Evolutionary conservation across 1,139 yeast species (phyloP).

Genomic region (Zygoascus sp.): DNA sequence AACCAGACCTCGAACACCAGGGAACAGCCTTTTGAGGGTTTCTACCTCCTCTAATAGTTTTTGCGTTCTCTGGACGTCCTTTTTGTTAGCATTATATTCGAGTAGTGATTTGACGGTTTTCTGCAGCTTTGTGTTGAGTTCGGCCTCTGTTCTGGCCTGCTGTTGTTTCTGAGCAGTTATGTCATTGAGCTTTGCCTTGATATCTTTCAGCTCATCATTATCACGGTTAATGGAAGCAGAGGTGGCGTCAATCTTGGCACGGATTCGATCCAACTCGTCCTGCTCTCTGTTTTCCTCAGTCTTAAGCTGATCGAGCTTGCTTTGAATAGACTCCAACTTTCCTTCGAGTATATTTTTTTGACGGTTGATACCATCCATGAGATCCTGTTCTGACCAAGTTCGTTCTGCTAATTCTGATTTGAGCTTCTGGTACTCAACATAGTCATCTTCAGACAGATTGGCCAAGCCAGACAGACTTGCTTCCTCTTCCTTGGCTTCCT

Average conservation of each 20-base stretch:
- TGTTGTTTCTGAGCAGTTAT: slow-evolving; percentile 47
- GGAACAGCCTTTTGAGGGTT: slow-evolving; percentile 62
- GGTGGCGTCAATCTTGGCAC: slow-evolving; percentile 17
- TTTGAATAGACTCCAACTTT: slow-evolving; percentile 26
- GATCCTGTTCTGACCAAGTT: slow-evolving; percentile 30
- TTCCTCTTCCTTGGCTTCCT: slow-evolving; percentile 35
- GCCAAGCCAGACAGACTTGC: slow-evolving; percentile 18
- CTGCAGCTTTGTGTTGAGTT: slow-evolving; percentile 59
- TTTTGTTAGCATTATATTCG: slow-evolving; percentile 67
- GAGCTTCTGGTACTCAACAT: slow-evolving; percentile 55
- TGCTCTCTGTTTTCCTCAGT: slow-evolving; percentile 21
- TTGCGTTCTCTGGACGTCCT: slow-evolving; percentile 69
- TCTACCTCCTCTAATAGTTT: slow-evolving; percentile 67
- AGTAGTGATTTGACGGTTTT: slow-evolving; percentile 59
- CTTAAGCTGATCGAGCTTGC: slow-evolving; percentile 27
- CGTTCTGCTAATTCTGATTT: slow-evolving; percentile 46
- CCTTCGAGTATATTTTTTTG: slow-evolving; percentile 30
- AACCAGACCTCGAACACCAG: slow-evolving; percentile 78
- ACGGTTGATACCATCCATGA: slow-evolving; percentile 27
- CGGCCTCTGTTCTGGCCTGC: slow-evolving; percentile 46
- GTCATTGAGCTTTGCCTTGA: slow-evolving; percentile 41
- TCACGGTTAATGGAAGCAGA: slow-evolving; percentile 32
- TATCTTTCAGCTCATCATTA: slow-evolving; percentile 36
- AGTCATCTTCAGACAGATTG: slow-evolving; percentile 47
- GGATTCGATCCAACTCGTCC: slow-evolving; percentile 35